Evolutionary conservation across 345 rosid species (phyloP).

Genomic region (Raphanus raphanistrum): DNA sequence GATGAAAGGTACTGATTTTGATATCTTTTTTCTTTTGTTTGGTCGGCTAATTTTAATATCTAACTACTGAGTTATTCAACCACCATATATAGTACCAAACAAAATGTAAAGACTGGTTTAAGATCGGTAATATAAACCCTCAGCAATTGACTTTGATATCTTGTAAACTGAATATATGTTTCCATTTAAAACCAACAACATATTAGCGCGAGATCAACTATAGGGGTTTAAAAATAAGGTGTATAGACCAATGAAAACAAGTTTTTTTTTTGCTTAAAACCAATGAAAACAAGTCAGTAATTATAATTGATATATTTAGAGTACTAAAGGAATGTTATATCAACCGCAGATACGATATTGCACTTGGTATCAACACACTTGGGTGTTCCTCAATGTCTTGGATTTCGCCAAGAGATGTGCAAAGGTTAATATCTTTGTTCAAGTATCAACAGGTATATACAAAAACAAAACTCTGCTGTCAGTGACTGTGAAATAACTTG

Average conservation of each 20-base stretch:
- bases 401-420: constrained; percentile 56
- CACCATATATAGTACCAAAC: not conserved
- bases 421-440: constrained; percentile 45
- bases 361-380: constrained; percentile 54
- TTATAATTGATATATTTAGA: not conserved
- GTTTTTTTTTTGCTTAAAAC: not conserved
- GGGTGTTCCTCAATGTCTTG: constrained; percentile 52
- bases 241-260: not conserved
- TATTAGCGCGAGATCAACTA: not conserved
- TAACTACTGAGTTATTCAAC: not conserved
- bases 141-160: not conserved
- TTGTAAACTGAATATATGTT: not conserved
- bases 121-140: not conserved
- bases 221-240: not conserved
- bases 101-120: not conserved
- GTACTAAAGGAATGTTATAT: not conserved
- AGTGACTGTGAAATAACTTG: not conserved
- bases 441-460: constrained; percentile 69
- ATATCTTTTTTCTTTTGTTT: not conserved
- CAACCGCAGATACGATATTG: constrained; percentile 44
- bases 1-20: constrained; percentile 36
- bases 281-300: not conserved
- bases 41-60: not conserved
- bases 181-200: not conserved
- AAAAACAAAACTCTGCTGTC: constrained; percentile 3